Evolutionary conservation across 2,329 filamentous ascomycete species (phyloP).

Genomic region (Penicillium sp.): DNA sequence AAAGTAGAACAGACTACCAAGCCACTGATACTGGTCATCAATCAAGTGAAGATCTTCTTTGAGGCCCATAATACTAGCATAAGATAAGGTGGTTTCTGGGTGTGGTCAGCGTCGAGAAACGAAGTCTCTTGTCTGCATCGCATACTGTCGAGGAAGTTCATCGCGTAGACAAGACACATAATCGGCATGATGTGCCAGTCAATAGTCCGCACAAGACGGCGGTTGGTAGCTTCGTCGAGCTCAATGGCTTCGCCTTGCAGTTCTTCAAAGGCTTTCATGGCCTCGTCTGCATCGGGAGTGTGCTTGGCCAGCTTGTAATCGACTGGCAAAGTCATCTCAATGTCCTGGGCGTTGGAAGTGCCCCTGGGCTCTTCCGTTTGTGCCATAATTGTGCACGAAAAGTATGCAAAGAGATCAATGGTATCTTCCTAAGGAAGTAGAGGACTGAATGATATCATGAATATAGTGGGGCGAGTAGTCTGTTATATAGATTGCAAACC

Average conservation of each 20-base stretch:
- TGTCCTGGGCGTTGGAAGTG: neutral
- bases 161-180: slow-evolving; percentile 29
- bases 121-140: neutral
- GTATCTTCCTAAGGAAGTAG: neutral
- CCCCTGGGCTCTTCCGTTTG: neutral
- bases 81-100: slow-evolving; percentile 51
- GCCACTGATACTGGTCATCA: slow-evolving; percentile 53
- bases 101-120: neutral
- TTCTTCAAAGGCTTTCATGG: slow-evolving; percentile 54
- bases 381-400: neutral
- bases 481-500: neutral
- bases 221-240: slow-evolving; percentile 56
- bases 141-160: slow-evolving; percentile 13
- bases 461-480: neutral
- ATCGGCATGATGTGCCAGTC: slow-evolving; percentile 60
- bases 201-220: slow-evolving; percentile 56
- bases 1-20: slow-evolving; percentile 55
- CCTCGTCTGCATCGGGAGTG: slow-evolving; percentile 57
- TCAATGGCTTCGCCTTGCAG: slow-evolving; percentile 50
- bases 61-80: slow-evolving; percentile 57
- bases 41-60: slow-evolving; percentile 47
- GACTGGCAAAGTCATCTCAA: slow-evolving; percentile 4
- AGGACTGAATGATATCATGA: slow-evolving; percentile 1
- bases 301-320: slow-evolving; percentile 37
- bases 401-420: neutral